A percentile compares a stretch with the other conserved stretches of the same genome.
phyloP scores from a whole-genome alignment of 495 filamentous ascomycete species.

The Beverwykella pulmonaria region DNA sequence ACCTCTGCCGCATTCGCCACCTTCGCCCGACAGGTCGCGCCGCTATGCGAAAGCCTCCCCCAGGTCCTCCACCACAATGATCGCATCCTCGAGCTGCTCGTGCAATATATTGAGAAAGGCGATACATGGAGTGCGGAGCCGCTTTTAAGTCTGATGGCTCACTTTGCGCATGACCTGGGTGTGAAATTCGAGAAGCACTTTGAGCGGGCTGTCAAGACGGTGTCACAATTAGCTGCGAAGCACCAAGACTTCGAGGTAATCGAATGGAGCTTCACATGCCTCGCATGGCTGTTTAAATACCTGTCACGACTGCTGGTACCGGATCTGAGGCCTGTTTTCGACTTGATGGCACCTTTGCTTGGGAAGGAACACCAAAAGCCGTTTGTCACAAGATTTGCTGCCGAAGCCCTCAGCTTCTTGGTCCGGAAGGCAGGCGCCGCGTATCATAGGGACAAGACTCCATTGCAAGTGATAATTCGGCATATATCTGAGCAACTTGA shows the following conservation, averaged over 20 bases:
- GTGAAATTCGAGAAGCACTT: conserved; percentile 88
- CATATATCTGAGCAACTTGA: conserved; percentile 70
- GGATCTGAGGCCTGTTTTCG: conserved; percentile 79
- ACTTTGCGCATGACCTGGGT: conserved; percentile 91
- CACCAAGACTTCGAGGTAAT: conserved; percentile 74
- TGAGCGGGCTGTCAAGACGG: conserved; percentile 65
- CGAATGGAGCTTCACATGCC: conserved; percentile 93
- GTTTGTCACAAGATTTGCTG: conserved; percentile 86
- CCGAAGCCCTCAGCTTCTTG: conserved; percentile 92
- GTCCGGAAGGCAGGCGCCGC: conserved; percentile 80
- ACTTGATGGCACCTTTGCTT: conserved; percentile 81
- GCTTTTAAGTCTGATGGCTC: conserved; percentile 76
- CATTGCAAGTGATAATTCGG: conserved; percentile 67
- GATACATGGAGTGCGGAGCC: conserved; percentile 81
- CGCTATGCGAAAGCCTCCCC: conserved; percentile 83
- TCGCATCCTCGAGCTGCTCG: conserved; percentile 76
- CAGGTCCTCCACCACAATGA: conserved; percentile 88
- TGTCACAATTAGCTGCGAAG: conserved; percentile 65
- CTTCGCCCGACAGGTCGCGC: conserved; percentile 71
- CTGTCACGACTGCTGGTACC: conserved; percentile 82
- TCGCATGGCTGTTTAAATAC: conserved; percentile 97
- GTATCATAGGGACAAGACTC: conserved; percentile 67
- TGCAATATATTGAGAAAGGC: conserved; percentile 73
- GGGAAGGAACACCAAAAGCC: conserved; percentile 79
- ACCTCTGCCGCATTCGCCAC: conserved; percentile 74